phyloP scores from a whole-genome alignment of 2,329 filamentous ascomycete species.

The Colletotrichum sp. region DNA sequence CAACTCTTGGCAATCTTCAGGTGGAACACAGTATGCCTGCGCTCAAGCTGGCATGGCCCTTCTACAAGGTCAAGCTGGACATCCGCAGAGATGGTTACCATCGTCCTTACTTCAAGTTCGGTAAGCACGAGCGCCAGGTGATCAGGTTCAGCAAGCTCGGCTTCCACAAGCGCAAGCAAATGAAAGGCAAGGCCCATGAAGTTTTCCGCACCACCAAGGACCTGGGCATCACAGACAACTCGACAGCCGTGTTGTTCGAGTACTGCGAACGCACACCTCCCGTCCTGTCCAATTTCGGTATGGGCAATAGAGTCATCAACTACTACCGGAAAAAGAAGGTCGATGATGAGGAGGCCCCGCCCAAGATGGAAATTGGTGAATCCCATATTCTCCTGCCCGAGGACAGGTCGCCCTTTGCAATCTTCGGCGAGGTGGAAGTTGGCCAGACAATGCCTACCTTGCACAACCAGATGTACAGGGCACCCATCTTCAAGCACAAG shows the following conservation, averaged over 20 bases:
- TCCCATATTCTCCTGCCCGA: slow-evolving; percentile 87
- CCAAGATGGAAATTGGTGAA: slow-evolving; percentile 87
- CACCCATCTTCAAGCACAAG: slow-evolving; percentile 89
- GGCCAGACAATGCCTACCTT: slow-evolving; percentile 90
- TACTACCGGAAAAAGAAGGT: slow-evolving; percentile 87
- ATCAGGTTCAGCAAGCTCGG: slow-evolving; percentile 77
- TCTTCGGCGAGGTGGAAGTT: slow-evolving; percentile 91
- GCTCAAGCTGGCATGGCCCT: slow-evolving; percentile 90
- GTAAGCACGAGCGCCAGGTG: slow-evolving; percentile 67
- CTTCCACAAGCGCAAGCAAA: slow-evolving; percentile 79
- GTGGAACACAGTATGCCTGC: slow-evolving; percentile 95
- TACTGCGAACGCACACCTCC: slow-evolving; percentile 95
- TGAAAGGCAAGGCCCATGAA: slow-evolving; percentile 80
- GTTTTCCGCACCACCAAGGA: slow-evolving; percentile 83
- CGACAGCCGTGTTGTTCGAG: slow-evolving; percentile 85
- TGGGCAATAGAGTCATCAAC: slow-evolving; percentile 95
- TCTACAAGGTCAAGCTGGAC: slow-evolving; percentile 87
- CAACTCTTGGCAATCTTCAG: slow-evolving; percentile 87
- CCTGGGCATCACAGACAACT: slow-evolving; percentile 87
- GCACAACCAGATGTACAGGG: slow-evolving; percentile 94
- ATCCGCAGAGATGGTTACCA: slow-evolving; percentile 83
- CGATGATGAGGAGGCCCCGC: slow-evolving; percentile 75
- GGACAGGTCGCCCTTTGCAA: slow-evolving; percentile 93
- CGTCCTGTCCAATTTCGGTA: slow-evolving; percentile 94
- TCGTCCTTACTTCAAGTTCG: slow-evolving; percentile 78